Evolutionary conservation across 306 rosid genomes (phyloP).

Genomic region (Begonia masoniana): DNA sequence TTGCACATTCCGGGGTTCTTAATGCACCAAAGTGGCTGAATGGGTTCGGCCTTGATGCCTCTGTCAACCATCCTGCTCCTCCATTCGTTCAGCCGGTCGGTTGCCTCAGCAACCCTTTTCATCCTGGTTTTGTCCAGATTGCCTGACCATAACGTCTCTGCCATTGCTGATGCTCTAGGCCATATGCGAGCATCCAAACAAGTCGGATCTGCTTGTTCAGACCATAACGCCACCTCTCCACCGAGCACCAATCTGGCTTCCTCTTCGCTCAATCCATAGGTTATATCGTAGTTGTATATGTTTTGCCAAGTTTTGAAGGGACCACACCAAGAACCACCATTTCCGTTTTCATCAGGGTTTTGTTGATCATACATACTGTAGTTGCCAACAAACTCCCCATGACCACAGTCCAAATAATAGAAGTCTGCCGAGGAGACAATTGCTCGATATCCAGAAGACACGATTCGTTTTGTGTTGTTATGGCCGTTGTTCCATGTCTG

Average conservation of each 20-base stretch:
- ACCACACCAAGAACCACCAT: conserved; percentile 87
- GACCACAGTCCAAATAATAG: conserved; percentile 86
- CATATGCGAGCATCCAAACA: conserved; percentile 67
- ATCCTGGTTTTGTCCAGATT: conserved; percentile 44
- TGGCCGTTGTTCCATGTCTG: conserved; percentile 87
- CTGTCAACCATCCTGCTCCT: conserved; percentile 62
- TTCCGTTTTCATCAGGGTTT: conserved; percentile 5
- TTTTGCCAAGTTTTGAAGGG: conserved; percentile 88
- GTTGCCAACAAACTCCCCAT: conserved; percentile 63
- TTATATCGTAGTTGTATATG: conserved; percentile 61
- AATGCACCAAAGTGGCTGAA: conserved; percentile 87
- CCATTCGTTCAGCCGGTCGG: conserved; percentile 78
- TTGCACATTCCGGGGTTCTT: conserved; percentile 86
- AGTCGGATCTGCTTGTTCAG: conserved; percentile 68
- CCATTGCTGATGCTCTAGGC: conserved; percentile 82
- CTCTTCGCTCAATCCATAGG: conserved; percentile 44
- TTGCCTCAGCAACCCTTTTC: conserved; percentile 65
- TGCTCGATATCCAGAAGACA: conserved; percentile 50
- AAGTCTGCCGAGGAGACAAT: conserved; percentile 66
- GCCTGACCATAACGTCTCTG: conserved; percentile 75
- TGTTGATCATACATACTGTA: conserved; percentile 35
- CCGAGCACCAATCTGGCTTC: conserved; percentile 78
- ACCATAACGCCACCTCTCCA: conserved; percentile 84
- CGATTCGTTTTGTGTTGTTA: conserved; percentile 52
- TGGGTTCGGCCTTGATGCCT: conserved; percentile 76